Conservation (phyloP, 2,329 filamentous ascomycete genomes). For the Arachnopeziza araneosa region DNA sequence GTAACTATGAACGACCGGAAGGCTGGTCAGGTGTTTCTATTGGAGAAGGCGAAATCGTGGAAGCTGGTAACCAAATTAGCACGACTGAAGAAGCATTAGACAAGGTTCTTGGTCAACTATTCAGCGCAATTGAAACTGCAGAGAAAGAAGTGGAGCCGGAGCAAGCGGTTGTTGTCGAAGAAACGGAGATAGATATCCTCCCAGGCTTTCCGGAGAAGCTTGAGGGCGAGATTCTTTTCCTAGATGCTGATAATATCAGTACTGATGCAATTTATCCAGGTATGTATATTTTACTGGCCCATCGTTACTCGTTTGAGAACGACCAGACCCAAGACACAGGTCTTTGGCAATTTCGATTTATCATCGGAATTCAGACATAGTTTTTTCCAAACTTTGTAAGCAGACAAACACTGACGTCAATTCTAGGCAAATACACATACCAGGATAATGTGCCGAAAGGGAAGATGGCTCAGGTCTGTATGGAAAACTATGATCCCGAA, state of each 20-base stretch:
- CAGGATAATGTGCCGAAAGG: constrained; percentile 73
- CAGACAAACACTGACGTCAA: neutral
- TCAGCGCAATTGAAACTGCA: constrained; percentile 38
- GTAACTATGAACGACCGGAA: constrained; percentile 69
- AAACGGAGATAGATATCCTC: constrained; percentile 59
- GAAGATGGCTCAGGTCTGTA: constrained; percentile 83
- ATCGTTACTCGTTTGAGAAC: neutral
- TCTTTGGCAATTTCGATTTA: too few species aligned
- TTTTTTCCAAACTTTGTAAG: neutral
- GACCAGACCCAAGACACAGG: neutral
- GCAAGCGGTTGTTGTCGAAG: constrained; percentile 30
- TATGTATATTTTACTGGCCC: constrained; percentile 47
- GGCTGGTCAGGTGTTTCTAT: constrained; percentile 61
- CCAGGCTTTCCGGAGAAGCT: constrained; percentile 84
- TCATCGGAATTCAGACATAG: too few species aligned
- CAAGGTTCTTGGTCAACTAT: constrained; percentile 63
- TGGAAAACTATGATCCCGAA: constrained; percentile 83
- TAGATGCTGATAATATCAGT: constrained; percentile 80
- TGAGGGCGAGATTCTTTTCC: constrained; percentile 81
- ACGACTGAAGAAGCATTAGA: constrained; percentile 62
- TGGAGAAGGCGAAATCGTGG: constrained; percentile 47
- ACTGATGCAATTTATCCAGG: constrained; percentile 92
- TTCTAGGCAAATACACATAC: constrained; percentile 71
- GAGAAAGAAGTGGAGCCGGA: constrained; percentile 26
- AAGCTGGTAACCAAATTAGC: constrained; percentile 50